phyloP scores from a whole-genome alignment of 2,329 filamentous ascomycete species.

The Lasiodiplodia gonubiensis region DNA sequence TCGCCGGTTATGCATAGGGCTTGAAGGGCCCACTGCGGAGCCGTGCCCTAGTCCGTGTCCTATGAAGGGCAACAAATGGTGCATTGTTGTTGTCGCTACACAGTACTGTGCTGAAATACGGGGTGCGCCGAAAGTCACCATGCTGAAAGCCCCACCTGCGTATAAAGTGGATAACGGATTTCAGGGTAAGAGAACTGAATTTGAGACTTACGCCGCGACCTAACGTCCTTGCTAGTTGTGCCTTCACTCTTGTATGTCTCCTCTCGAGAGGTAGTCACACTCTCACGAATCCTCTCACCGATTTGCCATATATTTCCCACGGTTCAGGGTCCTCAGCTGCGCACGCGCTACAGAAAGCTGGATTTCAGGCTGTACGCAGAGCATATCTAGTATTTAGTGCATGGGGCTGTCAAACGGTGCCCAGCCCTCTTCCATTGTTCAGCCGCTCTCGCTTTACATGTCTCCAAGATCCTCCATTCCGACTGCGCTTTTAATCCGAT shows the following conservation, averaged over 20 bases:
- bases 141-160: not conserved
- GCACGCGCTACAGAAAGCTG: no score
- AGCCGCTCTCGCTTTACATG: not conserved
- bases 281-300: no score
- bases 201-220: not conserved
- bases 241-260: not conserved
- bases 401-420: not conserved
- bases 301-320: not conserved
- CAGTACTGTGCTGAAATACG: not conserved
- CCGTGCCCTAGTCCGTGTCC: no score
- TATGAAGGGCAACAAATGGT: not conserved
- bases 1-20: not conserved
- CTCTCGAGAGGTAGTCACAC: no score
- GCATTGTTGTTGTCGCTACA: not conserved
- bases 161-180: no score
- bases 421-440: not conserved
- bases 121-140: not conserved
- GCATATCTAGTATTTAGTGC: not conserved
- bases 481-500: no score
- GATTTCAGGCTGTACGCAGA: no score
- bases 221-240: not conserved
- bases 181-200: not conserved
- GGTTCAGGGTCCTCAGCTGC: not conserved
- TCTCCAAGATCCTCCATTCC: not conserved
- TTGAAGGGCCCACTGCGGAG: not conserved